phyloP scores from a whole-genome alignment of 768 basidiomycete genomes.

The Suillus tomentosus region DNA sequence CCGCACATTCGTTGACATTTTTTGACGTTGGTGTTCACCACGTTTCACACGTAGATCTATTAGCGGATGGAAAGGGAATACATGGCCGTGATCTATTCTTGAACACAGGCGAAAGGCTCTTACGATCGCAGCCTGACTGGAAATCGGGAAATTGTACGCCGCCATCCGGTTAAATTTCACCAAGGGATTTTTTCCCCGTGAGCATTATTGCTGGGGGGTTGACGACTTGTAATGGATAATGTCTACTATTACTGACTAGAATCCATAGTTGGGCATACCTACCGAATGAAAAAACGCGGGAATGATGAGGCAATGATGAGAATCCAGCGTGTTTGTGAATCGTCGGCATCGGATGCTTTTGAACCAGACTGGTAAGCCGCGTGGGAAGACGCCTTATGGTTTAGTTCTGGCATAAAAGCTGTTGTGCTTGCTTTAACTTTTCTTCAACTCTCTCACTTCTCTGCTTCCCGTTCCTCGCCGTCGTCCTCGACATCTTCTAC shows the following conservation, averaged over 20 bases:
- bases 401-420: conserved; percentile 21
- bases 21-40: conserved; percentile 8
- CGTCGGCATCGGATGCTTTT: conserved; percentile 24
- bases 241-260: conserved; percentile 9
- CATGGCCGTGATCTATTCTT: conserved; percentile 11
- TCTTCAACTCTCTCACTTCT: conserved; percentile 21
- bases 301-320: conserved; percentile 15
- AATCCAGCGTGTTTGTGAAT: conserved; percentile 14
- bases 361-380: conserved; percentile 11
- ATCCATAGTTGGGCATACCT: not conserved
- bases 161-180: not conserved
- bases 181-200: conserved; percentile 8
- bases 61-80: conserved; percentile 16
- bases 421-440: not conserved
- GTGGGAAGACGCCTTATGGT: conserved; percentile 23
- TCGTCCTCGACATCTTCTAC: not conserved
- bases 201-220: conserved; percentile 13
- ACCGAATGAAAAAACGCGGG: conserved; percentile 17
- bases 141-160: not conserved
- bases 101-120: not conserved
- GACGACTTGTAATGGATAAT: conserved; percentile 15
- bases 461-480: conserved; percentile 21
- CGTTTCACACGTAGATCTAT: conserved; percentile 35
- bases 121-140: not conserved
- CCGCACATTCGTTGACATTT: conserved; percentile 1